Conservation (phyloP, 495 filamentous ascomycete genomes). For the Neurospora sp. region DNA sequence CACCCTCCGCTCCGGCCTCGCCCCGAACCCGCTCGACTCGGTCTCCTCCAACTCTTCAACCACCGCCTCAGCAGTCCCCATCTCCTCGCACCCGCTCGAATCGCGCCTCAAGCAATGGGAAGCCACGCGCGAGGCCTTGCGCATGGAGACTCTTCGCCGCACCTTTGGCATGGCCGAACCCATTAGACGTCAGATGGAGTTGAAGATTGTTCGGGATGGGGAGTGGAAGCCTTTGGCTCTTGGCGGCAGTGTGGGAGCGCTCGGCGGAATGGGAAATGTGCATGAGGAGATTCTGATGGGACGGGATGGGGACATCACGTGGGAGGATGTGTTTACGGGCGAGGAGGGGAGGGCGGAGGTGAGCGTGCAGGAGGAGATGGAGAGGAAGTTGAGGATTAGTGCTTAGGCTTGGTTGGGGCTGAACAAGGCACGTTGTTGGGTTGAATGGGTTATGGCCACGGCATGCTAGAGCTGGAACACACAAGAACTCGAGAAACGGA, state of each 20-base stretch:
- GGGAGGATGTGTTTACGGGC: slow-evolving; percentile 86
- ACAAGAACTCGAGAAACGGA: no score
- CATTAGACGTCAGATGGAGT: slow-evolving; percentile 80
- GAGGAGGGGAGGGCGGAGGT: slow-evolving; percentile 58
- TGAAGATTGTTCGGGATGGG: slow-evolving; percentile 60
- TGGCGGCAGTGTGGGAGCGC: slow-evolving; percentile 14
- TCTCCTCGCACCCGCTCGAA: slow-evolving; percentile 82
- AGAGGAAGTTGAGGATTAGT: slow-evolving; percentile 57
- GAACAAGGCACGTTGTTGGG: no score
- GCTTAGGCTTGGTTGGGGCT: not conserved
- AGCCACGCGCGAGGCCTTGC: slow-evolving; percentile 71
- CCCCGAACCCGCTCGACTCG: slow-evolving; percentile 38
- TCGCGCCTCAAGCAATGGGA: slow-evolving; percentile 74
- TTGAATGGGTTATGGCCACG: no score
- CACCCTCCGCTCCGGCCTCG: slow-evolving; percentile 74
- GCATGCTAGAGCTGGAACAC: no score
- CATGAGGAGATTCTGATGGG: slow-evolving; percentile 77
- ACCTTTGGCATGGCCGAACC: slow-evolving; percentile 91
- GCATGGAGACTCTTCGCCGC: slow-evolving; percentile 78
- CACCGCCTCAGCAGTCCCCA: slow-evolving; percentile 25
- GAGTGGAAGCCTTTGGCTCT: slow-evolving; percentile 42
- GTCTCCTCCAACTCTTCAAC: slow-evolving; percentile 29
- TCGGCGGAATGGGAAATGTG: slow-evolving; percentile 29
- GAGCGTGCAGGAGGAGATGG: slow-evolving; percentile 85
- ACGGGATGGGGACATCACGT: slow-evolving; percentile 61